These are phyloP conservation scores for Fraxinus excelsior DNA, from an alignment of 257 asterid genomes.

Conservation along the genomic window DNA sequence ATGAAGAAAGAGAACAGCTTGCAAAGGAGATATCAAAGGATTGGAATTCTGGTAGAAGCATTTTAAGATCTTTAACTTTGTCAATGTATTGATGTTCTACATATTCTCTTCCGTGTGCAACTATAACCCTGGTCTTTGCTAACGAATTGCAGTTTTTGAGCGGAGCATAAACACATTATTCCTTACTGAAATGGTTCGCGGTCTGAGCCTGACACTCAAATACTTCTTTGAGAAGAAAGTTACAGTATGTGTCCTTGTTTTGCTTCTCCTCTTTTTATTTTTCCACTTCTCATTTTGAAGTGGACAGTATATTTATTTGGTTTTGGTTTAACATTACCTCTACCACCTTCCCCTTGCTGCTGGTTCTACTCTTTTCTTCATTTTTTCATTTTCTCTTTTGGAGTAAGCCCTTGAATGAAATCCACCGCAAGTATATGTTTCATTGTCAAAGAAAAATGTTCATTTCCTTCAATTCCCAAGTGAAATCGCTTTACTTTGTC, in stretches of 20 bases:
- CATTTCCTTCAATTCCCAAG: not conserved
- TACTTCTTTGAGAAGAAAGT: conserved; percentile 87
- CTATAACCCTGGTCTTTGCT: conserved; percentile 21
- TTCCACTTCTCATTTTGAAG: not conserved
- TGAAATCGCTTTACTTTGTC: not conserved
- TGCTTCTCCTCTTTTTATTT: conserved; percentile 13
- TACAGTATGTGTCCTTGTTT: conserved; percentile 55
- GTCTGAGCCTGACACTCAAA: conserved; percentile 75
- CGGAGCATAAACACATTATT: conserved; percentile 87
- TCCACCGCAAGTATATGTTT: not conserved
- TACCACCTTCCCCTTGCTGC: not conserved
- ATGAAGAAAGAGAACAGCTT: conserved; percentile 80
- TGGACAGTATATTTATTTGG: conserved; percentile 39
- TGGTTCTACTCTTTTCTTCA: too few species aligned
- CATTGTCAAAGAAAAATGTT: not conserved
- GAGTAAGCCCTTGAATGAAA: not conserved
- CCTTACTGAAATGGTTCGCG: conserved; percentile 96
- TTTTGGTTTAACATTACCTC: not conserved
- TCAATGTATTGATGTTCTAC: conserved; percentile 20
- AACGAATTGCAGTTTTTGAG: conserved; percentile 67
- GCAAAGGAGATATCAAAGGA: conserved; percentile 81
- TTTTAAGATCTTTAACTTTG: conserved; percentile 21
- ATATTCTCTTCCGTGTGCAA: not conserved
- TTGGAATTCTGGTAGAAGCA: conserved; percentile 78
- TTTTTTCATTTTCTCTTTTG: not conserved